Conservation (phyloP, 805 yeast genomes). For the Metschnikowia henanensis region DNA sequence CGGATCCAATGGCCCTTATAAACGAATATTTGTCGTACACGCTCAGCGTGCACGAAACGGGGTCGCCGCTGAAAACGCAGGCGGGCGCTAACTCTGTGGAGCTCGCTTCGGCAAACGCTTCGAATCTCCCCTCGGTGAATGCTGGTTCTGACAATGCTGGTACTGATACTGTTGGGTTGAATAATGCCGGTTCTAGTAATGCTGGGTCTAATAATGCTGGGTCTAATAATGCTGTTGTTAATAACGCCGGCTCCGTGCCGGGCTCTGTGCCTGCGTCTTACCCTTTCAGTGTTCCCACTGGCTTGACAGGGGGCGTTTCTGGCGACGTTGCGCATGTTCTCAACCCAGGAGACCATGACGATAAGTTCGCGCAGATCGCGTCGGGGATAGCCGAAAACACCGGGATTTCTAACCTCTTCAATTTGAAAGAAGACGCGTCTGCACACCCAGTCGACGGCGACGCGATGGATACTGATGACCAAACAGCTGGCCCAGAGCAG, state of each 20-base stretch:
- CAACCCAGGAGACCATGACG: not conserved
- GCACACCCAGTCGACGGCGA: not conserved
- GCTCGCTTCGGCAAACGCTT: no score
- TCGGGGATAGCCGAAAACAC: not conserved
- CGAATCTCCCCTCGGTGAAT: no score
- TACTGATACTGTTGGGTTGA: no score
- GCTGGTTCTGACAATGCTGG: not conserved
- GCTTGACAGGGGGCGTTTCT: not conserved
- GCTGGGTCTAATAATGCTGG: no score
- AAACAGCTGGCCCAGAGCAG: not conserved
- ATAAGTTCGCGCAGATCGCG: conserved; percentile 1
- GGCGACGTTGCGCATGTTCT: not conserved
- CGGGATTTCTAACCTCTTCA: conserved; percentile 4
- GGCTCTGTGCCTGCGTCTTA: conserved; percentile 1
- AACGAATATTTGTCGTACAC: conserved; percentile 28
- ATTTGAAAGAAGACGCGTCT: conserved; percentile 4
- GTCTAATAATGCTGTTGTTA: no score
- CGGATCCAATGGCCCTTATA: conserved; percentile 35
- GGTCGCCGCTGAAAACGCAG: not conserved
- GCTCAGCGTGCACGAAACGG: conserved; percentile 20
- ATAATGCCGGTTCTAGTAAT: no score
- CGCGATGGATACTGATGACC: not conserved
- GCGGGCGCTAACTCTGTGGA: not conserved
- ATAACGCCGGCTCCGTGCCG: not conserved
- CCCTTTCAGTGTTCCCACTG: conserved; percentile 20